A percentile compares a stretch with the other conserved stretches of the same genome.
Conservation (phyloP, 2,329 filamentous ascomycete species). For the Ceratocystis variospora region DNA sequence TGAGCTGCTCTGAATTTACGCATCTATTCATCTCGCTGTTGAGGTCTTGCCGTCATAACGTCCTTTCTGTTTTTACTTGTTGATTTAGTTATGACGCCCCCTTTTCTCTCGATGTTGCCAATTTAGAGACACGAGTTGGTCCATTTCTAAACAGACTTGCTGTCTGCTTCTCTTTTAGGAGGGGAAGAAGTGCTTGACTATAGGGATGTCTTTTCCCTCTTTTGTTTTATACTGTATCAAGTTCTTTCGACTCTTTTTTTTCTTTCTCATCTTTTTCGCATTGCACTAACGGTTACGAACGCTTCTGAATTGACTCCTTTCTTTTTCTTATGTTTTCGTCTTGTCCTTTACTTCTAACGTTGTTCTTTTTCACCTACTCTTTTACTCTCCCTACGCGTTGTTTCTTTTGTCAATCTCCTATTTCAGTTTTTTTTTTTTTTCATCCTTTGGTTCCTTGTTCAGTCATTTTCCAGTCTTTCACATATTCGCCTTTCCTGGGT, state of each 20-base stretch:
- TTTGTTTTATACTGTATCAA: constrained; percentile 6
- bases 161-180: neutral
- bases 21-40: too few species aligned
- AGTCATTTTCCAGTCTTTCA: neutral
- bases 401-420: too few species aligned
- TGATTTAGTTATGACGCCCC: constrained; percentile 8
- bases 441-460: neutral
- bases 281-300: constrained; percentile 19
- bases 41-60: too few species aligned
- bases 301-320: constrained; percentile 14
- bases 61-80: constrained; percentile 4
- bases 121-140: constrained; percentile 9
- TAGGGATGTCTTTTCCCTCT: neutral
- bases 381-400: neutral
- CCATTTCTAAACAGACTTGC: constrained; percentile 1
- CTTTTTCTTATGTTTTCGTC: neutral
- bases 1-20: neutral
- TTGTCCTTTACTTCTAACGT: constrained; percentile 12
- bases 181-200: neutral
- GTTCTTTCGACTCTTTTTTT: constrained; percentile 7
- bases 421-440: neutral
- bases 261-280: constrained; percentile 14
- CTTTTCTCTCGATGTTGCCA: neutral
- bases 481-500: too few species aligned
- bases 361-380: constrained; percentile 7